Evolutionary conservation across 345 rosid genomes (phyloP).

Genomic region (Eucalyptus microcorys): DNA sequence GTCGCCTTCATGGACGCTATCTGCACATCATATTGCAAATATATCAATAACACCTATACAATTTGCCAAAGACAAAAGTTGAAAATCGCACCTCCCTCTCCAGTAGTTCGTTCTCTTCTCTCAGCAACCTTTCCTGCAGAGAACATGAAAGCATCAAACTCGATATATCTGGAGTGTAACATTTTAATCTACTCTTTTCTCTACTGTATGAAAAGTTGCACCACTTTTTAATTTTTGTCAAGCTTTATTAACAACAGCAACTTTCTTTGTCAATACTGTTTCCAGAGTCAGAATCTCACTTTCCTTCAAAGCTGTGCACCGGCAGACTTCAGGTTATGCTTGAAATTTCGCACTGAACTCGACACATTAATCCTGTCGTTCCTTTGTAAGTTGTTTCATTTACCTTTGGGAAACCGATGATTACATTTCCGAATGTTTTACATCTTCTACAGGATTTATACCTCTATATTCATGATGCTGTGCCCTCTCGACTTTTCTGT

Average conservation of each 20-base stretch:
- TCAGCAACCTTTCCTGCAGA: conserved; percentile 15
- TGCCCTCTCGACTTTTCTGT: not conserved
- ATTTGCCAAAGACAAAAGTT: not conserved
- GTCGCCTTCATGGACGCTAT: not conserved
- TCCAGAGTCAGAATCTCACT: not conserved
- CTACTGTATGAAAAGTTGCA: not conserved
- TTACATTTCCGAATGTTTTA: not conserved
- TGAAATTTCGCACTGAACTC: not conserved
- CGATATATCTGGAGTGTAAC: not conserved
- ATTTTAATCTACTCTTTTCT: not conserved
- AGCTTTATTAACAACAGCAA: not conserved
- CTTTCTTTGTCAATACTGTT: not conserved
- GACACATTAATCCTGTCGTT: not conserved
- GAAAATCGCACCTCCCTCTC: conserved; percentile 12
- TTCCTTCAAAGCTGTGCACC: not conserved
- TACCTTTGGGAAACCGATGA: not conserved
- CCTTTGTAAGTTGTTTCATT: not conserved
- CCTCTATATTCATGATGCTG: not conserved
- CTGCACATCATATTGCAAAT: not conserved
- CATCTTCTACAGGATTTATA: not conserved
- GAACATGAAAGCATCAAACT: not conserved
- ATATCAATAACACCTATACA: not conserved
- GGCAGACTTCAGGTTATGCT: not conserved
- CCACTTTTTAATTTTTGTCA: not conserved
- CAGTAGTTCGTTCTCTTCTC: conserved; percentile 15